Base-by-base conservation (phyloP, 352 stramenopile genomes). In the Peronospora belbahrii region DNA sequence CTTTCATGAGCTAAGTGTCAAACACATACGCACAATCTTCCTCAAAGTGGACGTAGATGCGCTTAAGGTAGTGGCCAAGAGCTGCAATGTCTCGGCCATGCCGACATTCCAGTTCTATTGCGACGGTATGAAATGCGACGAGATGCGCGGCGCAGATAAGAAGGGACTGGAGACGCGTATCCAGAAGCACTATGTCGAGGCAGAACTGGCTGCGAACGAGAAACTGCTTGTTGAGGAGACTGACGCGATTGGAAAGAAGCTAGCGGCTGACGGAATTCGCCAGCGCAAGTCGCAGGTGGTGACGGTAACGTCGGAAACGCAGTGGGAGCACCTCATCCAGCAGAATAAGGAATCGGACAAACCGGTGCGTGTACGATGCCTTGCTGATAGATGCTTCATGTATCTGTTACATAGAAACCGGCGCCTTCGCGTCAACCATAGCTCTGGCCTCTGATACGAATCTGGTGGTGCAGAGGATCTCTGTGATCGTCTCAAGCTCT, bases 51-150 rank as follows among this genome's bases (percentile, higher is more conserved):
- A 95, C 32, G 85, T 95, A 8, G 85, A 95, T 39, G 83, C 90
- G 44, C 63, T 89, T 27, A 76, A 82, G 56, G 40, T 73, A 9
- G 30, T 64, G 34, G 53, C 48, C 9, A 34, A 58, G 19, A 52
- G 50, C 9, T 89, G 76, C 56, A 85, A 79, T 18, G 86, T 98
- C 58, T 73, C 58, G 9, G 83, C 88, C 28, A 97, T 98, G 89
- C 93, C 93, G 6, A 98, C 93, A 13, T 98, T 98, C 64, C 85
- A 97, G 48, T 90, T 97, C 56, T 98, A 85, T 62, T 91, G 94
- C 57, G 79, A 79, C 39, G 86, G 85, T 33, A 68, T 59, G 19
- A 95, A 91, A 63, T 83, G 90, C 22, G 83, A 96, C 44, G 85
- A 97, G 58, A 55, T 96, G 37, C 69, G 72, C 4, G 91, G 91